These are phyloP conservation scores for Grifola frondosa DNA, from an alignment of 1,284 basidiomycete genomes.

Conservation along the genomic window DNA sequence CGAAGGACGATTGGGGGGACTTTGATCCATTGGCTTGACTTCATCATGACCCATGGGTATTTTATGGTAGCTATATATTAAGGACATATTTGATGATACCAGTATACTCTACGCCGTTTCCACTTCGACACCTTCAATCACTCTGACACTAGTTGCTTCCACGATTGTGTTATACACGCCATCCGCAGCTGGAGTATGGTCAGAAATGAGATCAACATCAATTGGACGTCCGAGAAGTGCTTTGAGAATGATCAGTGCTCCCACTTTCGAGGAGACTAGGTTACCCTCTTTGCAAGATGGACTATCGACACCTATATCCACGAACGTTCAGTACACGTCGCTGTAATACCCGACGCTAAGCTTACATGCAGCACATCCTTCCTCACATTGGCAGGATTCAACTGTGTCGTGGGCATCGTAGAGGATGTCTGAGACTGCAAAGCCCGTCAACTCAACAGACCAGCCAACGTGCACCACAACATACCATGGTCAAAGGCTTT, in stretches of 20 bases:
- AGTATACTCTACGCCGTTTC: conserved; percentile 36
- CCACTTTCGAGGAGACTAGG: conserved; percentile 66
- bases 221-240: conserved; percentile 58
- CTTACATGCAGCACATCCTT: conserved; percentile 77
- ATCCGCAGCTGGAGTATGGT: conserved; percentile 19
- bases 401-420: conserved; percentile 62
- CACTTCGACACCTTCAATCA: conserved; percentile 48
- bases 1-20: conserved; percentile 73
- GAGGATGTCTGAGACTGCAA: conserved; percentile 59
- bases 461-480: conserved; percentile 11
- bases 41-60: conserved; percentile 6
- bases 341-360: conserved; percentile 7
- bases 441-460: neutral
- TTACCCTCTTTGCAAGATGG: conserved; percentile 65
- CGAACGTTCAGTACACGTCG: neutral
- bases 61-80: conserved; percentile 20
- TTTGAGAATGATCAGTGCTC: conserved; percentile 69
- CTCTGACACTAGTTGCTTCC: conserved; percentile 49
- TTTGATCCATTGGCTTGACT: conserved; percentile 69
- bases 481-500: conserved; percentile 84
- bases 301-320: conserved; percentile 58
- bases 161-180: conserved; percentile 48
- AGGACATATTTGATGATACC: conserved; percentile 8
- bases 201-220: conserved; percentile 40
- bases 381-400: conserved; percentile 66